phyloP scores from a whole-genome alignment of 768 basidiomycete species.

The Austroboletus festivus region DNA sequence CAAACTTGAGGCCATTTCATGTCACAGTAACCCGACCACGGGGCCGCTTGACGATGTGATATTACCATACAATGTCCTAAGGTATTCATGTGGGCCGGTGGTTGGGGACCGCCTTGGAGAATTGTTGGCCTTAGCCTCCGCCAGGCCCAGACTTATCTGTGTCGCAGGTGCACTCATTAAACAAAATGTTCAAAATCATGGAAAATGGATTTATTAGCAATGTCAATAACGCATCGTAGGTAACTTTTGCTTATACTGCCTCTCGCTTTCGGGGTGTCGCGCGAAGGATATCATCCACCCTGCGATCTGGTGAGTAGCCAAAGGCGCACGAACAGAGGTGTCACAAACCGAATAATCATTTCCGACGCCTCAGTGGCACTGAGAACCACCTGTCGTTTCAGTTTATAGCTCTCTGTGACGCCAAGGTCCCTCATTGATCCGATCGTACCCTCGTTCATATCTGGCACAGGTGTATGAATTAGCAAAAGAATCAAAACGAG shows the following conservation, averaged over 20 bases:
- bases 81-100: too few relatives aligned
- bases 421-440: slow-evolving; percentile 88
- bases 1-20: too few relatives aligned
- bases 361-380: slow-evolving; percentile 96
- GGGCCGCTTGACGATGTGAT: too few relatives aligned
- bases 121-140: too few relatives aligned
- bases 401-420: slow-evolving; percentile 94
- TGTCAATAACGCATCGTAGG: background rate
- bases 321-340: background rate
- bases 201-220: slow-evolving; percentile 3
- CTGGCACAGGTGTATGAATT: slow-evolving; percentile 36
- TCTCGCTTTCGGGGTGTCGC: slow-evolving; percentile 85
- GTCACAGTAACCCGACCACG: too few relatives aligned
- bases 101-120: too few relatives aligned
- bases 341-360: slow-evolving; percentile 89
- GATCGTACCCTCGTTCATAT: slow-evolving; percentile 84
- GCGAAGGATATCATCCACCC: slow-evolving; percentile 90
- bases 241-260: slow-evolving; percentile 46
- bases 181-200: background rate
- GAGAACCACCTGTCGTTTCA: slow-evolving; percentile 91
- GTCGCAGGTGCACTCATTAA: too few relatives aligned
- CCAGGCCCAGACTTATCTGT: too few relatives aligned
- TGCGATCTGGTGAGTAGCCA: slow-evolving; percentile 28
- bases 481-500: background rate
- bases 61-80: too few relatives aligned